A percentile compares a stretch with the other conserved stretches of the same genome.
Evolutionary conservation across 129 eudicot genomes (phyloP).

Genomic region (Silybum marianum): DNA sequence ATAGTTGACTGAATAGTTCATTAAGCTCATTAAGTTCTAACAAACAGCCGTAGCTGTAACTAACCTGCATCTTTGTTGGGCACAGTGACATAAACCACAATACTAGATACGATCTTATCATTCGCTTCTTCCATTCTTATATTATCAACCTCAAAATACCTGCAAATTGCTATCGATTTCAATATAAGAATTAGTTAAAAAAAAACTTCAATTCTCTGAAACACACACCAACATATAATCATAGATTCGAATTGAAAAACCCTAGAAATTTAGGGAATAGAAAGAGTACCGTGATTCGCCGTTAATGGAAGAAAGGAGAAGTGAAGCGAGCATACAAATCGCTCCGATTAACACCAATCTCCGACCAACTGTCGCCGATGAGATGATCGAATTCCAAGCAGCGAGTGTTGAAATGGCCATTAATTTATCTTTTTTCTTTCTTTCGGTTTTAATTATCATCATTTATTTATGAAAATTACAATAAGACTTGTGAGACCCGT

Average conservation of each 20-base stretch:
- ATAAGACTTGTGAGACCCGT: too few species aligned
- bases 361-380: slow-evolving; percentile 43
- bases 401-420: slow-evolving; percentile 16
- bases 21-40: too few species aligned
- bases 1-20: too few species aligned
- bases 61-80: slow-evolving; percentile 63
- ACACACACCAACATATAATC: neutral
- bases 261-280: neutral
- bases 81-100: slow-evolving; percentile 84
- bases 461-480: too few species aligned
- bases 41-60: neutral
- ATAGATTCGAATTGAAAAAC: neutral
- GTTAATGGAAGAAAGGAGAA: slow-evolving; percentile 39
- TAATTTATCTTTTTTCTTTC: too few species aligned
- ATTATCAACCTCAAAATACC: slow-evolving; percentile 15
- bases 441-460: too few species aligned
- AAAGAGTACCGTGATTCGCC: slow-evolving; percentile 30
- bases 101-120: slow-evolving; percentile 58
- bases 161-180: neutral
- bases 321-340: slow-evolving; percentile 57
- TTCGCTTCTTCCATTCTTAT: slow-evolving; percentile 49
- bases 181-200: too few species aligned
- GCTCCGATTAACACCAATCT: slow-evolving; percentile 66
- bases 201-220: too few species aligned
- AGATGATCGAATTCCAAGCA: slow-evolving; percentile 29